Evolutionary conservation across 2,329 filamentous ascomycete genomes (phyloP), one percentile per base, ranked within the genome.

Genomic region (Talaromyces sp.): DNA sequence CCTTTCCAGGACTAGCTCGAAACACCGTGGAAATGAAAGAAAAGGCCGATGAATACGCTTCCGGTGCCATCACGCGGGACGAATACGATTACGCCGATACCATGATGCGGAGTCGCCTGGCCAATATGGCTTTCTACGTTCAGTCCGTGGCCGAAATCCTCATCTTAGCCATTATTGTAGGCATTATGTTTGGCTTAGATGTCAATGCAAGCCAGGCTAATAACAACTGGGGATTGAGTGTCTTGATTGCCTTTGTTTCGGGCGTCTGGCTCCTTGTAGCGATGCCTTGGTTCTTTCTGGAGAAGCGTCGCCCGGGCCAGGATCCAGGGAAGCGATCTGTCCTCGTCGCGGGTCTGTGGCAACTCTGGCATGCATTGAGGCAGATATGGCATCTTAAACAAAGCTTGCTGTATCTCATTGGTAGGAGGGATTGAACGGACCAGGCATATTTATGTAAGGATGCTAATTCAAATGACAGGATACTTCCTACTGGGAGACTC

Each of bases 401-500:
- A 70, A 86, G 81, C 56, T 67, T 88, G 24, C 74, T 87, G 16
- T 89, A 88, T 66, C 77, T 89, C 0, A 78, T 84, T 37, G 84
- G 82, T 78, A 59, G 57, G 67, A 32, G 30, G 8, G 2, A 24
- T 35, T 11, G 20, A 3, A 33, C 10, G 11, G 3, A 11, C 27
- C 11, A 13, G 24, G 9, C 24, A 10, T 13, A 27, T 8, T 20
- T 2, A 2, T 29, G 8, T 22, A 43, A 19, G 13, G 48, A 11
- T 30, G 36, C 46, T 49, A 24, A 42, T 16, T 8, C n/a, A 19
- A 10, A 27, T 19, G 16, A 52, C 56, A 70, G 77, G 79, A 3
- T 89, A 87, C 64, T 88, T 89, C 65, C 74, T 89, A 2, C 79
- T 89, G 0, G 86, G 84, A n/a, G 86, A 89, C 68, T 85, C 82